Base-by-base conservation (phyloP, 2,329 filamentous ascomycete genomes). In the Aspergillus eucalypticola region DNA sequence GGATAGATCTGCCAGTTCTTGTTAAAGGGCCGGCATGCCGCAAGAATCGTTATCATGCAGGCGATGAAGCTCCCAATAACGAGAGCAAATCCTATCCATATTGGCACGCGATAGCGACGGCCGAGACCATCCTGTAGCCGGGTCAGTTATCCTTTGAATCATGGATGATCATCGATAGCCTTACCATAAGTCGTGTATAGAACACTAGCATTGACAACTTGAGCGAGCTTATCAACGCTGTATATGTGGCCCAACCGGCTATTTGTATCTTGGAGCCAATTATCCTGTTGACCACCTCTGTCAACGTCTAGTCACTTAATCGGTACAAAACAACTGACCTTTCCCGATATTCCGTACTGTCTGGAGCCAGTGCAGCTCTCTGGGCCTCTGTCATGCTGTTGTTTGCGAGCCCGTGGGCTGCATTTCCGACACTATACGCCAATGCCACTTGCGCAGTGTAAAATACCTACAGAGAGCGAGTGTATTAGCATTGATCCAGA, bases 1-100 rank as follows among this genome's bases (percentile, higher is more conserved):
- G 84, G 84, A 54, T 79, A 76, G 54, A 87, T 84, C 67, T 86
- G 83, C 83, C 84, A 87, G 65, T 83, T 81, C 23, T 76, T 77
- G 35, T 74, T 64, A 35, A 86, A 78, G 2, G 83, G 83, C 5
- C 75, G 75, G 64, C 85, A 87, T 27, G 78, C 76, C 1, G 81
- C 68, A 17, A 84, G 75, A 11, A 85, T 76, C 2, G 79, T 78
- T 29, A 84, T 69, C 11, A 83, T 68, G 8, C 78, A 78, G 0
- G 75, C 75, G 8, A 84, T 23, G 58, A 80, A 86, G 3, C 79
- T 82, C 2, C 64, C 65, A 2, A 75, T 67, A 10, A 86, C 75
- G 8, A 85, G 66, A 2, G 59, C 73, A 51, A 83, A 84, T 3
- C 83, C 83, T 41, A 83, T 66, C 49, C 78, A 78, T 35, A 85